Evolutionary conservation across 257 asterid genomes (phyloP), one percentile per base, ranked within the genome.

Genomic region (Pogostemon cablin): DNA sequence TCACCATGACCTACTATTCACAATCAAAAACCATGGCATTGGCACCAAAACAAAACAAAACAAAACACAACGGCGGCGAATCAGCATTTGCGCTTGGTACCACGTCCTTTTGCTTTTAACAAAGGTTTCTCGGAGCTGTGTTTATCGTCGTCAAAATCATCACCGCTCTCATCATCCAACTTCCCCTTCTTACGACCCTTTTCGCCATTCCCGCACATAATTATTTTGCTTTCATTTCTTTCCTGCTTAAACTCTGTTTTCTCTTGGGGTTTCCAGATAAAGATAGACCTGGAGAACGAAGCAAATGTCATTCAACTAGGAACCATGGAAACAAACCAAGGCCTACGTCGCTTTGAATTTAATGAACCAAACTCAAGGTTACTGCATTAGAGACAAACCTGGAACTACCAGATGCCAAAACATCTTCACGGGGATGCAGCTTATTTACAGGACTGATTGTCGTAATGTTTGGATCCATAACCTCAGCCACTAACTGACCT

Each of bases 351-450:
- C 32, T 25, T 47, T 10, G 15, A 47, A 47, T 9, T 47, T 3
- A 10, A 48, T 6, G 17, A 48, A 48, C 53, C 17, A 48, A 47
- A 48, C 52, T 46, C 52, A 46, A 46, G 52, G 4, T 46, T 9
- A 9, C 32, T 25, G 32, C 32, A 25, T 42, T 49, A 35, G 9
- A 66, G 48, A 67, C 75, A 20, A 46, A 93, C 98, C 99, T 91
- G 65, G 99, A 91, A 81, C 99, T 91, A 66, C 99, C 98, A 66
- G 96, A 87, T 2, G 99, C 98, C 85, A 93, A 75, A 76, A 93
- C 82, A 83, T 93, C 99, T 62, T 91, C 90, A 17, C 88, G 88
- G 10, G 98, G 99, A 81, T 91, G 99, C 62, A 91, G 82, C 90
- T 93, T 93, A 75, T 91, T 93, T 65, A 93, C 98, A n/a, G 99